phyloP scores from a whole-genome alignment of 1,284 basidiomycete genomes.

The Trametes pubescens region DNA sequence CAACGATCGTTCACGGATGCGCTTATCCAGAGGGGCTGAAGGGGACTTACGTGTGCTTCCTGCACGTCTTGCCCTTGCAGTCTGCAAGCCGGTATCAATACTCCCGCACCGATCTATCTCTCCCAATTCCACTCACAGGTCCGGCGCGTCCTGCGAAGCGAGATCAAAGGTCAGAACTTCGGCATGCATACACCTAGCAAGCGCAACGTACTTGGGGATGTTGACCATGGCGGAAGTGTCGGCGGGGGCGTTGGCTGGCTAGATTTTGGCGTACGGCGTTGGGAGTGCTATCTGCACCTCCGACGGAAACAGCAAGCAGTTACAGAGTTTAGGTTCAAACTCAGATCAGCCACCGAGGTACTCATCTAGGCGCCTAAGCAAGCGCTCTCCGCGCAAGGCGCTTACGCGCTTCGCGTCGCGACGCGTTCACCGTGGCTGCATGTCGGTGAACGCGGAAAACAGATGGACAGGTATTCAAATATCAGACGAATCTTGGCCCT shows the following conservation, averaged over 20 bases:
- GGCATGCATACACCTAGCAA: conserved; percentile 10
- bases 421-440: not conserved
- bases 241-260: conserved; percentile 41
- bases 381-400: not conserved
- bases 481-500: too few relatives aligned
- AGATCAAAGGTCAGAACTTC: conserved; percentile 34
- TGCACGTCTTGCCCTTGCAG: conserved; percentile 99
- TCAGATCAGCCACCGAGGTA: conserved; percentile 36
- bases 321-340: conserved; percentile 38
- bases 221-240: conserved; percentile 80
- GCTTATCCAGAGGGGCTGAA: not conserved
- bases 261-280: conserved; percentile 37
- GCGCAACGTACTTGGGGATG: conserved; percentile 80
- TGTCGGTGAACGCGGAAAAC: too few relatives aligned
- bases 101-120: conserved; percentile 9
- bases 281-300: conserved; percentile 32
- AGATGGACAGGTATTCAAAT: too few relatives aligned
- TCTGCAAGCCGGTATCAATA: conserved; percentile 53
- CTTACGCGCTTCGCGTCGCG: conserved; percentile 1
- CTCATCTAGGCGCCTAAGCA: not conserved
- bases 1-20: not conserved
- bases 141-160: conserved; percentile 75
- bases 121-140: conserved; percentile 69
- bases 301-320: conserved; percentile 42
- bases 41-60: conserved; percentile 91